These are phyloP conservation scores for Saksenaea oblongispora DNA, from an alignment of 371 early-diverging fungal genomes.

Conservation along the genomic window DNA sequence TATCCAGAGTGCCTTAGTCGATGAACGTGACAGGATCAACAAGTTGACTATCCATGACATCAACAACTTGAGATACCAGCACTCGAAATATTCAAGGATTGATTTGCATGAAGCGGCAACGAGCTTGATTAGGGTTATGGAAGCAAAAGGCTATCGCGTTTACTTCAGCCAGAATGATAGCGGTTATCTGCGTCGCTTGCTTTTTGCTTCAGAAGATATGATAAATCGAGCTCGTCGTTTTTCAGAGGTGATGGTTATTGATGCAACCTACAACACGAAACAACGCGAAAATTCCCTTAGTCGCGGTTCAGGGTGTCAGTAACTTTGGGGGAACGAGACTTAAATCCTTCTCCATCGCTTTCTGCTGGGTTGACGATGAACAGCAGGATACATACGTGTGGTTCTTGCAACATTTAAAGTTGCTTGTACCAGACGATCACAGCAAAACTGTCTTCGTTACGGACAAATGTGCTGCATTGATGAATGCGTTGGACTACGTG, in stretches of 20 bases:
- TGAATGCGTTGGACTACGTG: too few relatives aligned
- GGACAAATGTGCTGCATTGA: too few relatives aligned
- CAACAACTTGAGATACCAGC: not conserved
- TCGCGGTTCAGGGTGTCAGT: not conserved
- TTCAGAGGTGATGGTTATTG: conserved; percentile 1
- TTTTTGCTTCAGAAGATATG: not conserved
- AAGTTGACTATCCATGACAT: not conserved
- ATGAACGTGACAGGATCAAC: not conserved
- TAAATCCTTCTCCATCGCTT: not conserved
- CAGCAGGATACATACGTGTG: too few relatives aligned
- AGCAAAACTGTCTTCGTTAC: too few relatives aligned
- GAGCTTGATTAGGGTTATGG: not conserved
- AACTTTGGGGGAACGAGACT: conserved; percentile 5
- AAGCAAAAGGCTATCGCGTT: not conserved
- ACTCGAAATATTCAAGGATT: too few relatives aligned
- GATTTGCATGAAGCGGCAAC: not conserved
- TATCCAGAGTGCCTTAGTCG: not conserved
- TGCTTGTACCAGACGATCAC: too few relatives aligned
- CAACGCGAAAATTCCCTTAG: conserved; percentile 1
- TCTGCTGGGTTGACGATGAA: too few relatives aligned
- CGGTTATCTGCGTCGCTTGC: not conserved
- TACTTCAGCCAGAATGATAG: not conserved
- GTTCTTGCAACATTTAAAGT: too few relatives aligned
- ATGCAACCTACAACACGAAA: conserved; percentile 14
- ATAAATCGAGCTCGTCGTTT: conserved; percentile 1